A percentile compares a stretch with the other conserved stretches of the same genome.
These are phyloP conservation scores for Naganishia sp. DNA, from an alignment of 1,284 basidiomycete genomes.

Conservation along the genomic window DNA sequence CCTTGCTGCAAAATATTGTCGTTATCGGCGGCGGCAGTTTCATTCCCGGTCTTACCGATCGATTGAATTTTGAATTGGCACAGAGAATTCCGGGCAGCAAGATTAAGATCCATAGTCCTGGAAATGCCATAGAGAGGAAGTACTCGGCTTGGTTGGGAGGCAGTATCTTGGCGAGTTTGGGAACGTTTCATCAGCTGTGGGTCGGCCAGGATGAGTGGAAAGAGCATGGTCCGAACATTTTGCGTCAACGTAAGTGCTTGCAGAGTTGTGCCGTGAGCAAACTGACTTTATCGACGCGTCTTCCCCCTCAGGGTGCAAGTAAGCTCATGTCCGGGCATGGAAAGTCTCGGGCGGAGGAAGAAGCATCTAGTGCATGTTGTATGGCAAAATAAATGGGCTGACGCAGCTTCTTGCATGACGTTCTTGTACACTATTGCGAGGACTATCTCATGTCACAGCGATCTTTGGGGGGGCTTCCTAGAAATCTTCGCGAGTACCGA, in stretches of 20 bases:
- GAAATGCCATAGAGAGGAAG: conserved; percentile 80
- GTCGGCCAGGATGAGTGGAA: conserved; percentile 89
- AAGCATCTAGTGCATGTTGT: conserved; percentile 13
- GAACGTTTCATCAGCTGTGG: conserved; percentile 96
- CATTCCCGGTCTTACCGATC: conserved; percentile 81
- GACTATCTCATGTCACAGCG: too few species aligned
- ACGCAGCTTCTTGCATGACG: too few species aligned
- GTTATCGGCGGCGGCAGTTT: conserved; percentile 88
- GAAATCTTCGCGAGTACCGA: too few species aligned
- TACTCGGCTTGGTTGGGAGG: conserved; percentile 93
- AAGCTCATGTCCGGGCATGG: not conserved
- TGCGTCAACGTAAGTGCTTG: conserved; percentile 49
- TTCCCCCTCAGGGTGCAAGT: conserved; percentile 22
- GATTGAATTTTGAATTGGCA: conserved; percentile 76
- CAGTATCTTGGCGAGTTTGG: conserved; percentile 85
- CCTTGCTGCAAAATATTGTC: conserved; percentile 89
- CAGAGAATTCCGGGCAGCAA: conserved; percentile 65
- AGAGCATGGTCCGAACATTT: conserved; percentile 57
- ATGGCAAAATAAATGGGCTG: not conserved
- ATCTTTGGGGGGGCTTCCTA: too few species aligned
- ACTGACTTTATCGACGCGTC: not conserved
- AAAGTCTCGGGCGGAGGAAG: not conserved
- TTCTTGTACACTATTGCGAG: too few species aligned
- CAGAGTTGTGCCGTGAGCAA: not conserved
- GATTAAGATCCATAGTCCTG: conserved; percentile 82